Evolutionary conservation across 805 yeast genomes (phyloP).

Genomic region (Candida patagonica): DNA sequence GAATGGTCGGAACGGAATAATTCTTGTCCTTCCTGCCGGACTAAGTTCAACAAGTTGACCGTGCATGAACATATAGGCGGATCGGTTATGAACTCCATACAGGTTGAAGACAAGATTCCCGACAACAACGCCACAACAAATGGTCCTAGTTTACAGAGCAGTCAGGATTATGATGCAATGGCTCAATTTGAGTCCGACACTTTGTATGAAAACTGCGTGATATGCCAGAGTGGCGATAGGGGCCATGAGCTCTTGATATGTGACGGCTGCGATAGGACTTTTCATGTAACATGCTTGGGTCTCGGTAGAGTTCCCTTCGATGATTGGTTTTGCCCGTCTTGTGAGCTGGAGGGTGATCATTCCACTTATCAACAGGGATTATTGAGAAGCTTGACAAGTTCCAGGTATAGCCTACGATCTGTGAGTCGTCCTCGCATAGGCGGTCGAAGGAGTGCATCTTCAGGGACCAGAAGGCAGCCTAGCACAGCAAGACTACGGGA

Average conservation of each 20-base stretch:
- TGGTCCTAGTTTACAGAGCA: neutral
- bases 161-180: neutral
- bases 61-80: constrained; percentile 5
- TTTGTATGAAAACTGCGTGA: constrained; percentile 17
- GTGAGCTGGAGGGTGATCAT: constrained; percentile 13
- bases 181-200: neutral
- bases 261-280: constrained; percentile 26
- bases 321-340: constrained; percentile 27
- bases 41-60: constrained; percentile 26
- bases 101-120: constrained; percentile 12
- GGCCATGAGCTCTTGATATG: constrained; percentile 24
- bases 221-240: constrained; percentile 22
- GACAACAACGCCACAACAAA: constrained; percentile 6
- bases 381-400: too few species aligned
- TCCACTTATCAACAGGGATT: neutral
- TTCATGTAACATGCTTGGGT: constrained; percentile 25
- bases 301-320: constrained; percentile 23
- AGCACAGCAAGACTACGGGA: neutral
- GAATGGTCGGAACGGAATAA: constrained; percentile 51
- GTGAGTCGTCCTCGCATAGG: neutral
- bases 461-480: neutral
- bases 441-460: too few species aligned
- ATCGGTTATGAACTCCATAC: constrained; percentile 1
- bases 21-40: constrained; percentile 45
- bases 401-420: neutral